Evolutionary conservation across 1,284 basidiomycete species (phyloP), one percentile per base, ranked within the genome.

Genomic region (Meripilus lineatus): DNA sequence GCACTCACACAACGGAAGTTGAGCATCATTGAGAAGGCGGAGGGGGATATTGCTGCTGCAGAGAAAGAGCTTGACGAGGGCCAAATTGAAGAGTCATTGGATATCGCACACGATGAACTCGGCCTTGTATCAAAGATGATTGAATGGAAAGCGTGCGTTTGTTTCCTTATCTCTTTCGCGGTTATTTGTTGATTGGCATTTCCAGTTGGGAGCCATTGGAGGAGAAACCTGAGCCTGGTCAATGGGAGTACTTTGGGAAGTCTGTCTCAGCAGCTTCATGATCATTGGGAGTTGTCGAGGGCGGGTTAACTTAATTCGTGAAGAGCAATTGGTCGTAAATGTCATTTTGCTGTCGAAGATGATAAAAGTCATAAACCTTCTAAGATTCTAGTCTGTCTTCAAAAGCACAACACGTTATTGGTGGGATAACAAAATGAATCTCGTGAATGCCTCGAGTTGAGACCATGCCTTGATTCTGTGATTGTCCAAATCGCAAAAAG

Each of bases 71-170:
- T 93, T 40, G 75, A 83, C 35, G 79, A 86, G 61, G 87, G 89
- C 0, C 79, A 89, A 53, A 84, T 93, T 42, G 92, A 95, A 68
- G 79, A 93, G 64, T 77, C 88, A 30, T 58, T 99, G 50, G 74
- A 83, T 56, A 82, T 92, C 67, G 94, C 93, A 3, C 66, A 84
- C 55, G 86, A 89, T 54, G 95, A 99, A 69, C 70, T 90, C 47
- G 72, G 68, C 40, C 70, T 98, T 35, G 88, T 78, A 2, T 73
- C 73, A 30, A 90, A 91, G 70, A 92, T 98, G 87, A 62, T 85
- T 20, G 89, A 95, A 62, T 98, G 92, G 91, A 96, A 97, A 72
- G 80, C 89, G 94, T 99, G 66, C 70, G 92, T 88, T 32, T 42
- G 30, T 42, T 32, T 42, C 37, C 34, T 25, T 46, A 38, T 41